Conservation (phyloP, 129 eudicot genomes). For the Gnaphalium uliginosum region DNA sequence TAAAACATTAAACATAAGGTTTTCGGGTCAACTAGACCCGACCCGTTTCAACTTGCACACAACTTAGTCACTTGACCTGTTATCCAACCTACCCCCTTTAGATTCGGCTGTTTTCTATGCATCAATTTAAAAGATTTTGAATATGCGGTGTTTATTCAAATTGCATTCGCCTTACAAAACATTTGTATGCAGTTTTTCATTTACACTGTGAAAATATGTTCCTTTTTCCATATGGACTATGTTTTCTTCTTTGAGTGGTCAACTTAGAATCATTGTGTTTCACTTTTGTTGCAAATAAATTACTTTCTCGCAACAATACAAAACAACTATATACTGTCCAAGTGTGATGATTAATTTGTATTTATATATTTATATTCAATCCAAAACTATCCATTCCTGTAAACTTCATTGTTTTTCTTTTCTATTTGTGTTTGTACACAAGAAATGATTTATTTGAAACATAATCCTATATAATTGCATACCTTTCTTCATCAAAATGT, state of each 20-base stretch:
- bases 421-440: not conserved
- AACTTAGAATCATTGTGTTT: not conserved
- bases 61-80: not conserved
- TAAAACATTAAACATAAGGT: not conserved
- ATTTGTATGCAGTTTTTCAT: not conserved
- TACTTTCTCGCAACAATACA: not conserved
- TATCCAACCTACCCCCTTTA: not conserved
- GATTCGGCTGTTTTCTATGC: not conserved
- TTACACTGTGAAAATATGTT: not conserved
- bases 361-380: too few species aligned
- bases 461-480: not conserved
- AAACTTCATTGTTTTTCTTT: not conserved
- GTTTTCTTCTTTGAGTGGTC: not conserved
- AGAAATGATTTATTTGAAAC: not conserved
- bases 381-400: too few species aligned
- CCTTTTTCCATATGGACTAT: not conserved
- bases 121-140: not conserved
- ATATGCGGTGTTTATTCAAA: not conserved
- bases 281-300: not conserved
- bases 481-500: slow-evolving; percentile 69
- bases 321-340: not conserved
- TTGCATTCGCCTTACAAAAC: not conserved
- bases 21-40: not conserved
- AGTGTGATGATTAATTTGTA: not conserved
- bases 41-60: not conserved